Evolutionary conservation across 192 early-diverging fungal genomes (phyloP), one percentile per base, ranked within the genome.

Genomic region (Cetraspora pellucida): DNA sequence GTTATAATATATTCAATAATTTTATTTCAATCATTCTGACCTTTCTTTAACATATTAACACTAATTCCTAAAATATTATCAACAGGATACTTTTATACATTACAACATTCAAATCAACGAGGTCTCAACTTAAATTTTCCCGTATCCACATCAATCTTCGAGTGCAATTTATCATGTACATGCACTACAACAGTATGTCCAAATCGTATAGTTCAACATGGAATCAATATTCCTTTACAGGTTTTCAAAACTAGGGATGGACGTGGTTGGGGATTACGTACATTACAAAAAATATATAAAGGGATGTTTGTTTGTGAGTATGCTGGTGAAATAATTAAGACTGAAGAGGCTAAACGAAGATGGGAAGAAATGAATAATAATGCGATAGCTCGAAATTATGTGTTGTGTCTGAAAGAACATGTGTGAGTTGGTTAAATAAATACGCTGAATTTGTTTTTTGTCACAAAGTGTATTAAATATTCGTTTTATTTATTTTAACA

Each of bases 241-340:
- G 30, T 75, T 28, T 75, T 75, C 55, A 59, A 45, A 23, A 63
- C 58, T 28, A 10, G 6, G 44, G 10, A 27, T 30, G 28, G 44
- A 21, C 23, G 68, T 25, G 73, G 73, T 27, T 75, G 73, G 73
- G 73, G 73, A 17, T 44, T 75, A 55, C 58, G 59, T 46, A 19
- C 58, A 25, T 23, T 17, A 19, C 8, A 8, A 30, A 61, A 21
- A 2, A 75, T 75, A 14, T 21, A 10, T 19, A 59, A 75, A 63
- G 73, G 73, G 16, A 23, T 61, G 19, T 75, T 75, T 28, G 59
- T 75, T 27, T 75, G 73, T 30, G 73, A 75, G 23, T 75, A 75
- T 46, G 73, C 73, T 27, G 73, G 73, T 61, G 73, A 75, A 63
- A 63, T 75, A 10, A 75, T 75, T 21, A 59, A 61, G 44, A 75